Conservation (phyloP, 2,329 filamentous ascomycete genomes). For the Xylaria sp. region DNA sequence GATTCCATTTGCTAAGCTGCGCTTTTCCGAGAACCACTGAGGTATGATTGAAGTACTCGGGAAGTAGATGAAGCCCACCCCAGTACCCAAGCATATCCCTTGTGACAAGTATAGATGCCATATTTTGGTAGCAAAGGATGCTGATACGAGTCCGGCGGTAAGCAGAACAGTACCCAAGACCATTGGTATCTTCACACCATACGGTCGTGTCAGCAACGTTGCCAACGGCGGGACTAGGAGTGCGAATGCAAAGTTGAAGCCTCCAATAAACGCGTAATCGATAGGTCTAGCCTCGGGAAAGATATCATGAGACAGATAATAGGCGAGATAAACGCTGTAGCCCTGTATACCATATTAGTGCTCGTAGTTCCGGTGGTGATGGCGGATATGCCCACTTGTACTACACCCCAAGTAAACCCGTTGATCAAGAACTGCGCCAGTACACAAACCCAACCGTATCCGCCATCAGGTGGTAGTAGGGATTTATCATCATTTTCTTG, state of each 20-base stretch:
- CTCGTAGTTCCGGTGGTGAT: neutral
- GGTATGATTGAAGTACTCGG: conserved; percentile 17
- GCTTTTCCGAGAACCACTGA: conserved; percentile 20
- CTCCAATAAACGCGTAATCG: conserved; percentile 23
- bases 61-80: conserved; percentile 21
- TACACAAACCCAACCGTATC: conserved; percentile 26
- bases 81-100: conserved; percentile 11
- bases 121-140: conserved; percentile 15
- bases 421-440: conserved; percentile 23
- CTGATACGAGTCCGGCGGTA: neutral
- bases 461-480: conserved; percentile 8
- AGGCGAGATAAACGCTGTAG: conserved; percentile 24
- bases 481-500: neutral
- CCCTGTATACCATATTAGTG: neutral
- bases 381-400: neutral
- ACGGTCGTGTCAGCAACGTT: neutral
- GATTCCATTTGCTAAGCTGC: conserved; percentile 23
- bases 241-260: conserved; percentile 23
- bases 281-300: conserved; percentile 16
- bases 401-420: conserved; percentile 31
- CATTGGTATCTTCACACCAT: conserved; percentile 14
- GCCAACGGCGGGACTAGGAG: conserved; percentile 17
- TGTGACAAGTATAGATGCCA: conserved; percentile 28
- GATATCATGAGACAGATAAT: conserved; percentile 16
- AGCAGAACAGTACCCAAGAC: conserved; percentile 9